These are phyloP conservation scores for Rhodamnia argentea DNA, from an alignment of 345 rosid genomes.

Conservation along the genomic window DNA sequence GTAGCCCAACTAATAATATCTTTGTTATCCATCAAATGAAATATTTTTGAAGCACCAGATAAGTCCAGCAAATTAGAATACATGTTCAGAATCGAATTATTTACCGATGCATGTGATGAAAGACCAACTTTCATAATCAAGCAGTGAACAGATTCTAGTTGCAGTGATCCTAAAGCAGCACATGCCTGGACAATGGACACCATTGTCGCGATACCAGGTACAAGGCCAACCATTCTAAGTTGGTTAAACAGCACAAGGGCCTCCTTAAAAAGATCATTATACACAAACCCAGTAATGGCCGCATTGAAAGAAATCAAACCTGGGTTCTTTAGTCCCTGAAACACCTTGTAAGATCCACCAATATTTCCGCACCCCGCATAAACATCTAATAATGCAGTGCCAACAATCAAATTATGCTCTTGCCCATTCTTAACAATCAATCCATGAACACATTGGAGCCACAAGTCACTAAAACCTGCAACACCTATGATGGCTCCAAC, in stretches of 20 bases:
- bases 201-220: constrained; percentile 16
- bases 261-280: constrained; percentile 16
- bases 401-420: constrained; percentile 13
- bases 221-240: constrained; percentile 15
- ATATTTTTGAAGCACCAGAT: constrained; percentile 12
- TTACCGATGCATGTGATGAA: constrained; percentile 12
- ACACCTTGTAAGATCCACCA: constrained; percentile 13
- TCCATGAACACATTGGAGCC: constrained; percentile 23
- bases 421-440: constrained; percentile 18
- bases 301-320: constrained; percentile 29
- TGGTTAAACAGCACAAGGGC: constrained; percentile 12
- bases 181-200: constrained; percentile 18
- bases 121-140: constrained; percentile 25
- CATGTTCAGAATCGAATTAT: constrained; percentile 27
- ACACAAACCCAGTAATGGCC: constrained; percentile 17
- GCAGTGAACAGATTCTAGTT: constrained; percentile 15
- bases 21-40: constrained; percentile 17
- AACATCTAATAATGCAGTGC: constrained; percentile 24
- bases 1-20: constrained; percentile 32
- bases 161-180: constrained; percentile 12
- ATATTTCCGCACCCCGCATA: constrained; percentile 29
- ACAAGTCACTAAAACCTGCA: constrained; percentile 2
- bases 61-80: constrained; percentile 26
- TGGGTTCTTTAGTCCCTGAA: constrained; percentile 16
- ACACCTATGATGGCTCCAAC: constrained; percentile 28